Conservation (phyloP, 208 protist species). For the Trypanosoma vivax region DNA sequence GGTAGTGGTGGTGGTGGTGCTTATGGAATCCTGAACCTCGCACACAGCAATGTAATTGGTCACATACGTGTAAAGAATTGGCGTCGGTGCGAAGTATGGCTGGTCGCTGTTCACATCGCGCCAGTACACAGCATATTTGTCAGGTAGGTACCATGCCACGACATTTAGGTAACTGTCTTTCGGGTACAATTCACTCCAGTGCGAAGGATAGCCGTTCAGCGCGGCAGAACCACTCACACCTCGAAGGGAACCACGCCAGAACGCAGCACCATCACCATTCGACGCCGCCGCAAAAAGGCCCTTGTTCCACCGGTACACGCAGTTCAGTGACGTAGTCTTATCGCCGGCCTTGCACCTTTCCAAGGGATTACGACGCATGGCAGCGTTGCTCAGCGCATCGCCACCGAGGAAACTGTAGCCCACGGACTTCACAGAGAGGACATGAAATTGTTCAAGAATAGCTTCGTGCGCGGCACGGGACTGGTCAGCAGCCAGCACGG, state of each 20-base stretch:
- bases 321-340: not conserved
- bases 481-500: no score
- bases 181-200: not conserved
- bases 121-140: not conserved
- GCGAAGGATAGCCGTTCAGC: constrained; percentile 1
- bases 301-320: constrained; percentile 3
- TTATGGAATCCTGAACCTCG: not conserved
- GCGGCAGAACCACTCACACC: not conserved
- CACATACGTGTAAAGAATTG: not conserved
- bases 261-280: not conserved
- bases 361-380: not conserved
- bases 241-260: not conserved
- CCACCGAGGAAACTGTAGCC: not conserved
- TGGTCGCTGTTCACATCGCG: not conserved
- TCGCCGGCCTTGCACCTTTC: not conserved
- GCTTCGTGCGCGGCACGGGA: no score
- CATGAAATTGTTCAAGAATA: no score
- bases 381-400: not conserved
- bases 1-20: not conserved
- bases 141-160: not conserved
- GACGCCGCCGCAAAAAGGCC: not conserved
- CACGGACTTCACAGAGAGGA: no score
- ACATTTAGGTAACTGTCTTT: not conserved
- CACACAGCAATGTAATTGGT: not conserved
- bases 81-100: no score